Evolutionary conservation across 148 eudicot genomes (phyloP).

Genomic region (Camellia lanceoleosa): DNA sequence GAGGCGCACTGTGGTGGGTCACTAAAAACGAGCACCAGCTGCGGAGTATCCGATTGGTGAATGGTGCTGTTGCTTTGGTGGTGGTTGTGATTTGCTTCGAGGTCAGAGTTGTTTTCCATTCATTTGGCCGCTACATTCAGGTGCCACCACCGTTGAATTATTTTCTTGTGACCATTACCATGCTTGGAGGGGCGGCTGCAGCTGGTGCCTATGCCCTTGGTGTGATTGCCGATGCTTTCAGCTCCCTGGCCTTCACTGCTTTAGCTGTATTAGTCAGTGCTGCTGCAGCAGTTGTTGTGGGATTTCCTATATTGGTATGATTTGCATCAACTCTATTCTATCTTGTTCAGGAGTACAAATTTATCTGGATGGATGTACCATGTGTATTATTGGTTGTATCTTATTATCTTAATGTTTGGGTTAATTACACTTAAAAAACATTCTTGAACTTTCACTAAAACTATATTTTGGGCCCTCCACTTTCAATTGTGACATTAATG

Average conservation of each 20-base stretch:
- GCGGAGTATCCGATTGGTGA: conserved; percentile 57
- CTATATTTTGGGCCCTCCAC: too few species aligned
- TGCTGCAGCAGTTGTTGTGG: conserved; percentile 86
- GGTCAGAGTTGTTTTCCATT: conserved; percentile 82
- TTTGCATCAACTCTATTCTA: background rate
- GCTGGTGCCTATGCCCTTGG: conserved; percentile 78
- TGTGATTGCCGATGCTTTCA: conserved; percentile 65
- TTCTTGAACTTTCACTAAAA: too few species aligned
- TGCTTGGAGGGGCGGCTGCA: conserved; percentile 94
- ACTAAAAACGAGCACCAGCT: conserved; percentile 59
- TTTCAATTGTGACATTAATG: too few species aligned
- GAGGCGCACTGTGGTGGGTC: conserved; percentile 92
- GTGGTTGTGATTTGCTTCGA: conserved; percentile 77
- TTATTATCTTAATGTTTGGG: background rate
- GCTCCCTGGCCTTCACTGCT: conserved; percentile 60
- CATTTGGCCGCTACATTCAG: conserved; percentile 88
- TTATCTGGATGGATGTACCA: background rate
- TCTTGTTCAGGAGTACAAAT: background rate
- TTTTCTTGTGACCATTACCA: conserved; percentile 66
- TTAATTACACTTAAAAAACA: too few species aligned
- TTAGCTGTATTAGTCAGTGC: conserved; percentile 73
- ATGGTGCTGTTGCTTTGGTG: conserved; percentile 75
- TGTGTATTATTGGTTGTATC: background rate
- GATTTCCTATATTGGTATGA: conserved; percentile 85
- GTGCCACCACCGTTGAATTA: conserved; percentile 83